Conservation (phyloP, 352 stramenopile species). For the Albugo candida region DNA sequence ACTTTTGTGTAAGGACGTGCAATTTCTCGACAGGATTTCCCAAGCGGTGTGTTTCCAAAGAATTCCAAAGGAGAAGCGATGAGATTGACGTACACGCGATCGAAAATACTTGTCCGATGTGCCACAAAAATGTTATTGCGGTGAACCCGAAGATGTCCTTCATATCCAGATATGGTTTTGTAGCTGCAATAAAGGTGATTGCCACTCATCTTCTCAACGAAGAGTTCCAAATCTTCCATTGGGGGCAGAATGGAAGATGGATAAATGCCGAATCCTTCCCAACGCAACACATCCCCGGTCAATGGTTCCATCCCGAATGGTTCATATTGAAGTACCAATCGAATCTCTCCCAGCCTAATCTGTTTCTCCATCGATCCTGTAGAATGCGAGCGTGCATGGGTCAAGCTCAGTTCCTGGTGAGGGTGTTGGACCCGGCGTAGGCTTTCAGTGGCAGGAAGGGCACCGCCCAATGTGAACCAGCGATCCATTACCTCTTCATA, state of each 20-base stretch:
- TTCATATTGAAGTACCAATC: slow-evolving; percentile 60
- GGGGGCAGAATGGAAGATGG: slow-evolving; percentile 40
- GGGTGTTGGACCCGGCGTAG: background rate
- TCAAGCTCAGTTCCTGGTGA: background rate
- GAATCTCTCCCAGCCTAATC: slow-evolving; percentile 43
- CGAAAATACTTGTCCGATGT: slow-evolving; percentile 43
- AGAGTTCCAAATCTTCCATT: slow-evolving; percentile 47
- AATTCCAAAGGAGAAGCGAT: slow-evolving; percentile 58
- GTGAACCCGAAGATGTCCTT: slow-evolving; percentile 36
- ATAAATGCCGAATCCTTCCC: slow-evolving; percentile 56
- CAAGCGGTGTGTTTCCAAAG: slow-evolving; percentile 36
- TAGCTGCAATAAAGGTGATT: slow-evolving; percentile 61
- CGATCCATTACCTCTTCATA: slow-evolving; percentile 63
- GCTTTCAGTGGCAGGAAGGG: slow-evolving; percentile 8
- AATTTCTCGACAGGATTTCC: slow-evolving; percentile 27
- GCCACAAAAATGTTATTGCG: slow-evolving; percentile 63
- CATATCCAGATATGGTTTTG: slow-evolving; percentile 38
- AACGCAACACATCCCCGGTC: slow-evolving; percentile 49
- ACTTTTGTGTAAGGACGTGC: slow-evolving; percentile 47
- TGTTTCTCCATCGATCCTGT: slow-evolving; percentile 13
- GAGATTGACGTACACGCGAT: slow-evolving; percentile 46
- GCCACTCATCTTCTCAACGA: slow-evolving; percentile 65
- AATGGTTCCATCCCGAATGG: slow-evolving; percentile 55
- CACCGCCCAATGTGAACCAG: slow-evolving; percentile 51
- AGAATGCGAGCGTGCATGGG: background rate